Evolutionary conservation across 1,284 basidiomycete genomes (phyloP).

Genomic region (Schizophyllum commune): DNA sequence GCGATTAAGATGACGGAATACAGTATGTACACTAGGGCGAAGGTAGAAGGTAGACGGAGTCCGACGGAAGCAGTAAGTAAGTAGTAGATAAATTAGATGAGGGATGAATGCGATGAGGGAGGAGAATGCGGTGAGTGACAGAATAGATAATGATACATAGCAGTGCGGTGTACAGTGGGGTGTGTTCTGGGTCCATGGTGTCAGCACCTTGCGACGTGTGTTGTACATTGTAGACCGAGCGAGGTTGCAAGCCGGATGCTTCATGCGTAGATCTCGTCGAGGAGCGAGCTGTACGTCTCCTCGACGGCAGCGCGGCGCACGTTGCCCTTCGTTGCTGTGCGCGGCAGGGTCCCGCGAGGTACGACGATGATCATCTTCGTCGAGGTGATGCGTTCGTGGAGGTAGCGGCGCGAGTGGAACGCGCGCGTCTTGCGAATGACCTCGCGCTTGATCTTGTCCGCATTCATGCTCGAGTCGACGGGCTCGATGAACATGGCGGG

Average conservation of each 20-base stretch:
- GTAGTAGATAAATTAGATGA: too few species aligned
- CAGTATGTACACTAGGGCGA: background rate
- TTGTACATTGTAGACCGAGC: too few species aligned
- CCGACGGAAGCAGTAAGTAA: too few species aligned
- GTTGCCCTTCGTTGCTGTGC: constrained; percentile 64
- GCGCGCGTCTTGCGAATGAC: constrained; percentile 57
- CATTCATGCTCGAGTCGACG: constrained; percentile 29
- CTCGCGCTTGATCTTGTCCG: constrained; percentile 49
- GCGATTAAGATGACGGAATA: background rate
- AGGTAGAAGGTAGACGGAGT: background rate
- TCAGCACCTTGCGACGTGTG: too few species aligned
- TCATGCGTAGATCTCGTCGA: constrained; percentile 42
- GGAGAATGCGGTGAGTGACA: too few species aligned
- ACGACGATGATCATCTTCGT: constrained; percentile 51
- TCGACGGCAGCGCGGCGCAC: constrained; percentile 59
- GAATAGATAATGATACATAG: too few species aligned
- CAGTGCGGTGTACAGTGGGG: too few species aligned
- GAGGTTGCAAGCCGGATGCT: background rate
- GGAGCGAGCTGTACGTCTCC: constrained; percentile 38
- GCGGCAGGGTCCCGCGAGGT: constrained; percentile 44
- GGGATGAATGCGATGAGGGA: too few species aligned
- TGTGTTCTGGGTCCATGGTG: too few species aligned
- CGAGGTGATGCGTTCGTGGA: constrained; percentile 57
- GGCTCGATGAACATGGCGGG: constrained; percentile 58
- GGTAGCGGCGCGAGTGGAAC: constrained; percentile 57